Base-by-base conservation (phyloP, 2,329 filamentous ascomycete species). In the Helotiales sp. region DNA sequence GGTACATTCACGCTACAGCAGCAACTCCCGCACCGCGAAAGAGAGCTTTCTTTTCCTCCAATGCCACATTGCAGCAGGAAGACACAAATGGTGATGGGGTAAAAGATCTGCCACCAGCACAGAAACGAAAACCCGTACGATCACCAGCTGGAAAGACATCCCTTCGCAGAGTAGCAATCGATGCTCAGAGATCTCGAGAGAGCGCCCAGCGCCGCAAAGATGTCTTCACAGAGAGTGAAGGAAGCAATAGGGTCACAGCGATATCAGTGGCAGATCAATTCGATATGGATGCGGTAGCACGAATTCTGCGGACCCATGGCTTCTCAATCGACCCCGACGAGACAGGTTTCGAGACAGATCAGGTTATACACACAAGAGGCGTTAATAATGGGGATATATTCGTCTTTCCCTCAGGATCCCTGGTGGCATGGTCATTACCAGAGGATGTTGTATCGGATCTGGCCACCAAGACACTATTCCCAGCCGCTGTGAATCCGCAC, bases 351-450 rank as follows among this genome's bases (percentile, higher is more conserved):
- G 83, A 86, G 63, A 76, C 79, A 47, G 77, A 78, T 62, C 84
- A 87, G 67, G 83, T 88, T 5, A 81, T 88, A 49, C 85, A 88
- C 68, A 85, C 84, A 6, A 77, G 83, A 52, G 79, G 79, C 8
- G 77, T 81, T 58, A 82, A 84, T 70, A 80, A 85, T 57, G 93
- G 92, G 31, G 95, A 99, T 74, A 85, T 98, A 51, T 98, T 98
- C 70, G 87, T 99, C 56, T 99, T 99, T 65, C 92, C 93, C 8
- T 96, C 93, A 0, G 95, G 95, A 10, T 96, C 93, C 12, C 83
- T 98, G 7, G 95, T 98, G 5, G 88, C 91, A 24, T 99, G 95
- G 95, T 90, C 90, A 5, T 80, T 97, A 1, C 87, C 91, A 0
- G 83, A 91, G 60, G 85, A 88, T 57, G 84, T 91, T 17, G 87